Conservation (phyloP, 2,329 filamentous ascomycete species). For the Penicillium vulpinum region DNA sequence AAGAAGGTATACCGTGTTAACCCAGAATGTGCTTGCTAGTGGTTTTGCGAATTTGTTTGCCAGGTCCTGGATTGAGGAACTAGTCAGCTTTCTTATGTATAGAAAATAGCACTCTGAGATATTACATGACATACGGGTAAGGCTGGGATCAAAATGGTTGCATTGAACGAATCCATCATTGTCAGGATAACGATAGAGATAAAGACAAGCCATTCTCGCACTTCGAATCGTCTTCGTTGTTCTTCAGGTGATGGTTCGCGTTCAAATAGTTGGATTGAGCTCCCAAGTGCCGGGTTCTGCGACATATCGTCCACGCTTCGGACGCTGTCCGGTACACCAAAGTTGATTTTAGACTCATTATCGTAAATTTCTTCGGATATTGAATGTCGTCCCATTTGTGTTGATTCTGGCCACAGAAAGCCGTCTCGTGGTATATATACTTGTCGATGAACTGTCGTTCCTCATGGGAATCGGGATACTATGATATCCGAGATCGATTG, state of each 20-base stretch:
- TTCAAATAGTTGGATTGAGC: constrained; percentile 24
- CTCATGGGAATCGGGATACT: not conserved
- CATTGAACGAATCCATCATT: constrained; percentile 53
- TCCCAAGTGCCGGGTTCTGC: constrained; percentile 15
- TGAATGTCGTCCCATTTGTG: constrained; percentile 19
- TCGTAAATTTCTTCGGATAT: constrained; percentile 11
- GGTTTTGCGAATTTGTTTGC: constrained; percentile 39
- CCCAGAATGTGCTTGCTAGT: constrained; percentile 49
- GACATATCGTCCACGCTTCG: constrained; percentile 14
- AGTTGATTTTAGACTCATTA: constrained; percentile 17
- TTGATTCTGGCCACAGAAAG: not conserved
- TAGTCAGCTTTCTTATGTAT: not conserved
- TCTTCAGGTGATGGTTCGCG: constrained; percentile 11
- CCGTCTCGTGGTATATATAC: not conserved
- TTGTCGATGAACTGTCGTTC: not conserved
- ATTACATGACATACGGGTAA: constrained; percentile 41
- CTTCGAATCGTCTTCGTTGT: constrained; percentile 40
- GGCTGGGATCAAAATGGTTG: constrained; percentile 49
- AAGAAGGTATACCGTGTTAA: constrained; percentile 52
- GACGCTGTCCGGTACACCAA: constrained; percentile 15
- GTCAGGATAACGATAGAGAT: constrained; percentile 46
- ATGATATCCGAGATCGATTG: not conserved
- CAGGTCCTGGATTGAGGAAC: constrained; percentile 20
- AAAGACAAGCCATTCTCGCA: constrained; percentile 45
- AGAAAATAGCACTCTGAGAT: not conserved